Conservation (phyloP, 2,329 filamentous ascomycete genomes). For the Beauveria sp. region DNA sequence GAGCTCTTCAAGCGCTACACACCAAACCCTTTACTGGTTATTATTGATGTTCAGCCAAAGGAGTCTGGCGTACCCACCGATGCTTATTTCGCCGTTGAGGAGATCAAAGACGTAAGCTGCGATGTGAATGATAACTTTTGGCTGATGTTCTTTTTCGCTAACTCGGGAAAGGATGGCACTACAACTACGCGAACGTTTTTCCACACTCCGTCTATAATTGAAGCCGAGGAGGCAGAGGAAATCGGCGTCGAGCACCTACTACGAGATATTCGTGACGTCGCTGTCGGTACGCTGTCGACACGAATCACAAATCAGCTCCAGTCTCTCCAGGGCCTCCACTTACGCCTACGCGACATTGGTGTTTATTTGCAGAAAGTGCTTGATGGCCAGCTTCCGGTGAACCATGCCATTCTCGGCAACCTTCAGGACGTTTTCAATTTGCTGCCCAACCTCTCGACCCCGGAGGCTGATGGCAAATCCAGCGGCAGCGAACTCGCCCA, state of each 20-base stretch:
- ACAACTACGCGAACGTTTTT: slow-evolving; percentile 97
- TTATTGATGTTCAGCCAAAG: slow-evolving; percentile 97
- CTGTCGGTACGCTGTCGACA: slow-evolving; percentile 91
- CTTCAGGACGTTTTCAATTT: slow-evolving; percentile 99
- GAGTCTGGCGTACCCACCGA: slow-evolving; percentile 96
- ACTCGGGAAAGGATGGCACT: slow-evolving; percentile 69
- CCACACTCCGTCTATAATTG: slow-evolving; percentile 95
- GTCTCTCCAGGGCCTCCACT: slow-evolving; percentile 90
- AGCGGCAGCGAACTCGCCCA: slow-evolving; percentile 82
- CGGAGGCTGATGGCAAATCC: slow-evolving; percentile 56
- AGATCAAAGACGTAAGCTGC: slow-evolving; percentile 89
- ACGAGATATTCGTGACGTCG: slow-evolving; percentile 95
- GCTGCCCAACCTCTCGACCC: slow-evolving; percentile 87
- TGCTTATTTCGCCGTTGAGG: slow-evolving; percentile 97
- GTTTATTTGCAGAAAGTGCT: slow-evolving; percentile 94
- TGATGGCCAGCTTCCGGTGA: slow-evolving; percentile 85
- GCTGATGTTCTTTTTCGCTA: background rate
- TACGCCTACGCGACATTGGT: slow-evolving; percentile 90
- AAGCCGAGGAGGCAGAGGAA: slow-evolving; percentile 97
- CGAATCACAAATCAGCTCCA: slow-evolving; percentile 96
- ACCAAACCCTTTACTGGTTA: slow-evolving; percentile 89
- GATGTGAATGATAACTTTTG: background rate
- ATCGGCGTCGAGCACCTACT: slow-evolving; percentile 97
- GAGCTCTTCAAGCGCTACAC: slow-evolving; percentile 99
- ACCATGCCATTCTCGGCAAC: slow-evolving; percentile 94